phyloP scores from a whole-genome alignment of 495 filamentous ascomycete genomes.

The Amphirosellinia nigrospora region DNA sequence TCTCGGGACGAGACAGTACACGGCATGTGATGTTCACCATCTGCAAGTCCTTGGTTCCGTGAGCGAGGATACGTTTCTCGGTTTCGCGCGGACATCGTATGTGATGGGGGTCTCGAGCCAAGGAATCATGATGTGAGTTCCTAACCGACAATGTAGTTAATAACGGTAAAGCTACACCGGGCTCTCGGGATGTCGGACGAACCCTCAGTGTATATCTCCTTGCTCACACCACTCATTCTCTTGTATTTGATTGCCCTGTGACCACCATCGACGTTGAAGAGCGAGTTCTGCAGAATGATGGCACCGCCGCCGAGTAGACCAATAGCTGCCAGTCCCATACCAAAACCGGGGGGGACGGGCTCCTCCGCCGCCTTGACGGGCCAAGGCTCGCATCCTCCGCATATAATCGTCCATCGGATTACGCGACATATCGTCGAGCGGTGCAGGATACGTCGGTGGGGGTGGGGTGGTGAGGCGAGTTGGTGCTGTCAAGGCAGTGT shows the following conservation, averaged over 20 bases:
- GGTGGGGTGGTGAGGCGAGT: slow-evolving; percentile 13
- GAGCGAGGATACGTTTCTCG: slow-evolving; percentile 93
- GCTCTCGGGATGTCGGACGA: slow-evolving; percentile 33
- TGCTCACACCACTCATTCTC: slow-evolving; percentile 88
- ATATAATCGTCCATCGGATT: slow-evolving; percentile 54
- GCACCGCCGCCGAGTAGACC: slow-evolving; percentile 68
- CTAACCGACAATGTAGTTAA: slow-evolving; percentile 50
- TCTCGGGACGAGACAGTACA: slow-evolving; percentile 90
- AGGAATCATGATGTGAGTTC: slow-evolving; percentile 90
- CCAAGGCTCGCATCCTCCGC: slow-evolving; percentile 38
- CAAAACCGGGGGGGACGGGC: slow-evolving; percentile 42
- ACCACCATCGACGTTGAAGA: slow-evolving; percentile 99
- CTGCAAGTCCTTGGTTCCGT: slow-evolving; percentile 99
- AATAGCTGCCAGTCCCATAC: slow-evolving; percentile 43
- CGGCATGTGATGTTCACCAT: slow-evolving; percentile 99
- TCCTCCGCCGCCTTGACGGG: slow-evolving; percentile 44
- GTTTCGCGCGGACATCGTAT: slow-evolving; percentile 97
- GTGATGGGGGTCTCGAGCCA: slow-evolving; percentile 97
- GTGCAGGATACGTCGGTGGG: not conserved
- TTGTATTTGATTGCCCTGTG: slow-evolving; percentile 99
- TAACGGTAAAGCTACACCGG: slow-evolving; percentile 17
- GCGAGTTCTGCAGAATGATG: slow-evolving; percentile 75
- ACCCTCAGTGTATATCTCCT: slow-evolving; percentile 98
- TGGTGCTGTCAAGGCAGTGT: slow-evolving; percentile 9
- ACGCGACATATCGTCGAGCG: slow-evolving; percentile 52